These are phyloP conservation scores for Colletotrichum tabaci DNA, from an alignment of 2,329 filamentous ascomycete genomes.

Conservation along the genomic window DNA sequence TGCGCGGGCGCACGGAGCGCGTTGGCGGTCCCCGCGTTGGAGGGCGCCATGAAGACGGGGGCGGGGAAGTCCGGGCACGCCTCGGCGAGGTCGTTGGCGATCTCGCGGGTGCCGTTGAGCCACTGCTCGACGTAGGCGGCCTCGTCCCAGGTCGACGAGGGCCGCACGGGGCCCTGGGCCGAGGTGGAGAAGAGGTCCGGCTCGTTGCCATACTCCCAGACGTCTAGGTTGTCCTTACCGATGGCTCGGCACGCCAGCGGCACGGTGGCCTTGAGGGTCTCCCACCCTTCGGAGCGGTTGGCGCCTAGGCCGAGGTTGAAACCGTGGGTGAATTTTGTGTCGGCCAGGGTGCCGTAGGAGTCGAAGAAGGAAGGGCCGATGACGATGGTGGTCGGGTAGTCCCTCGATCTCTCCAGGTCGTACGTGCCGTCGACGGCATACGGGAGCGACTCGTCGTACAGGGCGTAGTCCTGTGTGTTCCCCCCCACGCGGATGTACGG, in stretches of 20 bases:
- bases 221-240: constrained; percentile 63
- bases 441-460: constrained; percentile 69
- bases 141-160: constrained; percentile 65
- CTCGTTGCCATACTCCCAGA: constrained; percentile 77
- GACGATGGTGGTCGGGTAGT: constrained; percentile 73
- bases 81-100: constrained; percentile 60
- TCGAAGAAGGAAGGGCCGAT: constrained; percentile 76
- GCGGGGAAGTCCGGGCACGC: constrained; percentile 65
- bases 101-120: constrained; percentile 67
- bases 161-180: constrained; percentile 66
- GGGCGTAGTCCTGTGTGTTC: constrained; percentile 77
- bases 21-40: constrained; percentile 68
- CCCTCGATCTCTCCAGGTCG: constrained; percentile 63
- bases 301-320: constrained; percentile 71
- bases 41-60: constrained; percentile 69
- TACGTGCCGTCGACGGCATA: constrained; percentile 67
- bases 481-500: constrained; percentile 75
- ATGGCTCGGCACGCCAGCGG: constrained; percentile 71
- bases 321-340: constrained; percentile 71
- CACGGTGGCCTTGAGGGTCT: constrained; percentile 68
- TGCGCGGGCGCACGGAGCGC: constrained; percentile 64
- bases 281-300: constrained; percentile 66
- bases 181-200: constrained; percentile 72
- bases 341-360: constrained; percentile 71
- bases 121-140: constrained; percentile 70